Evolutionary conservation across 768 basidiomycete species (phyloP).

Genomic region (Chalciporus piperatus): DNA sequence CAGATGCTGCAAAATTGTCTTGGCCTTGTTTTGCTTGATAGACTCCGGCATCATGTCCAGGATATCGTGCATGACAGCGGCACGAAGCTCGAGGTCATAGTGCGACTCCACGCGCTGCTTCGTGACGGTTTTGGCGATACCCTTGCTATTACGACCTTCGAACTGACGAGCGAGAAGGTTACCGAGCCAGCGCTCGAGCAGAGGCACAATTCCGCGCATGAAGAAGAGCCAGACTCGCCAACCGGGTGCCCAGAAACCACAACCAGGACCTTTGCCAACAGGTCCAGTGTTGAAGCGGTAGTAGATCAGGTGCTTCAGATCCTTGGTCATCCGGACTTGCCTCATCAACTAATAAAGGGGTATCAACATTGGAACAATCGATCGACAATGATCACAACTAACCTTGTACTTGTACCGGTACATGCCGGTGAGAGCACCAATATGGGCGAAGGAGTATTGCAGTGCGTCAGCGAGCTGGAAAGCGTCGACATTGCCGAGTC

Average conservation of each 20-base stretch:
- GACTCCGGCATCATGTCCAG: conserved; percentile 99
- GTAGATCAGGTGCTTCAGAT: conserved; percentile 96
- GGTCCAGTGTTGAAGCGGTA: conserved; percentile 99
- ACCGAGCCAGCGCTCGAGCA: conserved; percentile 96
- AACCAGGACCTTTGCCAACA: conserved; percentile 98
- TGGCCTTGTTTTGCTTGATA: conserved; percentile 99
- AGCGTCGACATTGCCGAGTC: conserved; percentile 96
- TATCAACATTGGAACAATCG: conserved; percentile 5
- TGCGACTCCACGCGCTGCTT: conserved; percentile 99
- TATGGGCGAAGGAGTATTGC: conserved; percentile 96
- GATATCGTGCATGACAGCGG: conserved; percentile 99
- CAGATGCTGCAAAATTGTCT: conserved; percentile 96
- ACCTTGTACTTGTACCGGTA: conserved; percentile 99
- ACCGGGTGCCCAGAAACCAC: conserved; percentile 99
- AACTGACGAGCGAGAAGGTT: conserved; percentile 98
- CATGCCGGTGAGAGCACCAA: conserved; percentile 98
- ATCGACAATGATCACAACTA: conserved; percentile 13
- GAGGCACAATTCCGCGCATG: conserved; percentile 97
- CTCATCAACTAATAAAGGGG: conserved; percentile 73
- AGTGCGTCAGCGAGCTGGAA: conserved; percentile 99
- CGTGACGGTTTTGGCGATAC: conserved; percentile 96
- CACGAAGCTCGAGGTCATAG: conserved; percentile 94
- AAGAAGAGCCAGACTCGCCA: conserved; percentile 99
- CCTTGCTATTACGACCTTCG: conserved; percentile 95
- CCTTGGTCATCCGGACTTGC: conserved; percentile 99